A percentile compares a stretch with the other conserved stretches of the same genome.
Evolutionary conservation across 805 yeast species (phyloP).

Genomic region (Monosporozyma servazzii): DNA sequence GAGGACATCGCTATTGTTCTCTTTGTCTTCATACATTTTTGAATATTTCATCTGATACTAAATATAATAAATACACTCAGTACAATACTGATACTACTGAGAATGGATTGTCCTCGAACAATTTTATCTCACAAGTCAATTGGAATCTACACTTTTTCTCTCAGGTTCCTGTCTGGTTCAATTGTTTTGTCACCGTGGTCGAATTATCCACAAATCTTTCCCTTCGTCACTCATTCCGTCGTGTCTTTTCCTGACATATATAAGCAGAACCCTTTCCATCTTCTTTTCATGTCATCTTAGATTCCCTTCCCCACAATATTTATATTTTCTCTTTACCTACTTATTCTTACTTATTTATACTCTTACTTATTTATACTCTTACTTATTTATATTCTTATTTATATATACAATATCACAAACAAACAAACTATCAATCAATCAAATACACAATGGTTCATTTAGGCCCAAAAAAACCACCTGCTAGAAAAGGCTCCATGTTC

Average conservation of each 20-base stretch:
- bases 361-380: neutral
- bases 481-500: conserved; percentile 60
- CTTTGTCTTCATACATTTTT: too few relatives aligned
- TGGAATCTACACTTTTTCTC: too few relatives aligned
- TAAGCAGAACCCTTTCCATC: neutral
- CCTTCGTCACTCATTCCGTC: neutral
- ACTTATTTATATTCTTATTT: neutral
- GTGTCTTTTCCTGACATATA: neutral
- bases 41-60: too few relatives aligned
- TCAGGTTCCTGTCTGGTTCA: too few relatives aligned
- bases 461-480: conserved; percentile 77
- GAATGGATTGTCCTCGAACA: too few relatives aligned
- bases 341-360: too few relatives aligned
- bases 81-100: too few relatives aligned
- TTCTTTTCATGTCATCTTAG: neutral
- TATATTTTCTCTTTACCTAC: neutral
- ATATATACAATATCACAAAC: neutral
- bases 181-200: too few relatives aligned
- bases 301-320: neutral
- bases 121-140: too few relatives aligned
- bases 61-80: too few relatives aligned
- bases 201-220: too few relatives aligned
- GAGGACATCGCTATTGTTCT: too few relatives aligned
- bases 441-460: conserved; percentile 57
- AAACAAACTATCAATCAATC: neutral